phyloP scores from a whole-genome alignment of 2,329 filamentous ascomycete species.

The Diaporthe citri region DNA sequence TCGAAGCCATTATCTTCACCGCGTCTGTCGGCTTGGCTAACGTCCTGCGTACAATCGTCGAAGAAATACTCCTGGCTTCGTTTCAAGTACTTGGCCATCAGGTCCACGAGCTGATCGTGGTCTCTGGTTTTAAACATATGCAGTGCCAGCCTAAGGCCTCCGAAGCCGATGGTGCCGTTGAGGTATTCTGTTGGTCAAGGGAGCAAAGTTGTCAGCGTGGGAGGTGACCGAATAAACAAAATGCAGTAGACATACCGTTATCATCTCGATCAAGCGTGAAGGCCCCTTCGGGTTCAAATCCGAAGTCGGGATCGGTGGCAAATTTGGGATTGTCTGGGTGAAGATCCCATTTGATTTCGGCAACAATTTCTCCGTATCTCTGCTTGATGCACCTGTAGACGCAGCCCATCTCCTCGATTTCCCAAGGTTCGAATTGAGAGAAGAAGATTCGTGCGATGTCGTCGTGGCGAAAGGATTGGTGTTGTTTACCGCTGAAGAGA shows the following conservation, averaged over 20 bases:
- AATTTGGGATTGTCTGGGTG: conserved; percentile 33
- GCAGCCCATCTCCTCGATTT: conserved; percentile 37
- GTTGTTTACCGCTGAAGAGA: conserved; percentile 8
- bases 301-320: not conserved
- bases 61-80: not conserved
- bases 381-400: conserved; percentile 28
- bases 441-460: conserved; percentile 25
- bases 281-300: conserved; percentile 23
- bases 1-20: not conserved
- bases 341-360: conserved; percentile 27
- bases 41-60: not conserved
- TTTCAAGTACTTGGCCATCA: conserved; percentile 44
- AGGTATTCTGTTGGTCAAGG: not conserved
- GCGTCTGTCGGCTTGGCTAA: conserved; percentile 10
- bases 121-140: conserved; percentile 30
- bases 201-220: not conserved
- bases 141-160: conserved; percentile 16
- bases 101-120: conserved; percentile 47
- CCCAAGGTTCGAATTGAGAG: conserved; percentile 36
- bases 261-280: not conserved
- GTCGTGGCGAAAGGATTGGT: not conserved
- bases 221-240: not conserved
- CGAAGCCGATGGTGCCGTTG: conserved; percentile 18
- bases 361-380: conserved; percentile 21
- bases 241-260: not conserved